Percentiles rank a stretch among this genome's conserved stretches.
These are phyloP conservation scores for Glycyrrhiza uralensis DNA, from an alignment of 306 rosid genomes.

Conservation along the genomic window DNA sequence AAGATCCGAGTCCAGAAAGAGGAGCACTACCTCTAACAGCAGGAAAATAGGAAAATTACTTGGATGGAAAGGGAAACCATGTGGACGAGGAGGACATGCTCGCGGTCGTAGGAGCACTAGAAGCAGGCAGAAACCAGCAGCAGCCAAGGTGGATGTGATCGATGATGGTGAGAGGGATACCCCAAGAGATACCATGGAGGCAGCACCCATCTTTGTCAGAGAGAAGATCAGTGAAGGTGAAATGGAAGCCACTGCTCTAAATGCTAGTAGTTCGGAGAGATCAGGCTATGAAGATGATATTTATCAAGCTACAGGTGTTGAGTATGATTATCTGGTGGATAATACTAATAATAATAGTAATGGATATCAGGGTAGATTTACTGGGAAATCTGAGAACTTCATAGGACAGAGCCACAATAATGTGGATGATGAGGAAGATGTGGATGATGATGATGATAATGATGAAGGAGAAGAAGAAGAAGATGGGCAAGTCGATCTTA, in stretches of 20 bases:
- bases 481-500: conserved; percentile 33
- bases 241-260: conserved; percentile 29
- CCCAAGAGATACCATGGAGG: conserved; percentile 16
- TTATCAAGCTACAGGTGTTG: conserved; percentile 35
- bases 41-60: conserved; percentile 40
- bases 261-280: conserved; percentile 41
- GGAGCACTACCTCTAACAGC: conserved; percentile 22
- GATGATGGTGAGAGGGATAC: conserved; percentile 1
- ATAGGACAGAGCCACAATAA: conserved; percentile 29
- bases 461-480: conserved; percentile 1
- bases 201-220: conserved; percentile 14
- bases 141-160: conserved; percentile 30
- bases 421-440: conserved; percentile 30
- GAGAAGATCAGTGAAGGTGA: conserved; percentile 33
- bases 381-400: conserved; percentile 35
- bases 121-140: conserved; percentile 38
- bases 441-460: not conserved
- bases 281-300: conserved; percentile 42
- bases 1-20: conserved; percentile 37
- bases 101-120: conserved; percentile 47
- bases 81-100: conserved; percentile 36
- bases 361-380: conserved; percentile 27
- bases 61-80: conserved; percentile 47
- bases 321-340: conserved; percentile 37
- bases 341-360: conserved; percentile 28